Base-by-base conservation (phyloP, 2,329 filamentous ascomycete genomes). In the Bisporella sp. region DNA sequence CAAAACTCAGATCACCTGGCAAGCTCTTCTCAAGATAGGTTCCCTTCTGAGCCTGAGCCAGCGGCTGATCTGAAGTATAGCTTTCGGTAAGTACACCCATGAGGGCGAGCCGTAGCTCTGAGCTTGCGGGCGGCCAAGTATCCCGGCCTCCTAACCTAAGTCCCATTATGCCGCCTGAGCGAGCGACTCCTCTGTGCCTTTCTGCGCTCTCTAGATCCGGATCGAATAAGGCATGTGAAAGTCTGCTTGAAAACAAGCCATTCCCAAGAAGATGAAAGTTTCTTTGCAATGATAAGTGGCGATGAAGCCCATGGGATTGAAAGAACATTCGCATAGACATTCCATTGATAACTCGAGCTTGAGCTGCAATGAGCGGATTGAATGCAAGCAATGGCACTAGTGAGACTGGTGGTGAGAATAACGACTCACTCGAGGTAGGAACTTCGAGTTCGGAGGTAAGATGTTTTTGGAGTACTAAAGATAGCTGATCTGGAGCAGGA, bases 91-190 rank as follows among this genome's bases (percentile, higher is more conserved):
- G 71, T 1, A 97, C 78, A 0, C 89, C 90, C 78, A 91, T 95
- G 13, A 99, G 74, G 0, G 89, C 89, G 5, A 97, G 75, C 7
- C 90, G 82, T n/a, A 99, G 71, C 66, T 97, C 93, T 0, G 91
- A 96, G 66, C 88, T 95, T 29, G 90, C 90, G 4, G 93, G 93
- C 30, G 93, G 93, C 93, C 93, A 97, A 32, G 77, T 88, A 49
- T 88, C 82, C 60, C 89, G 80, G 2, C 80, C 81, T n/a, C 87
- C 87, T 1, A 97, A 73, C 40, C 90, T 85, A 40, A 97, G 74
- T 1, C 93, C 92, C 75, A 95, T 92, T 11, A 80, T 72, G 51
- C 83, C 79, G 45, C 87, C 84, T 43, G 79, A 79, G 6, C 83
- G 78, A 42, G 87, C 80, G 32, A 84, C 74, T 3, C 89, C 88